phyloP scores from a whole-genome alignment of 352 stramenopile genomes.

The Pythium aristosporum region DNA sequence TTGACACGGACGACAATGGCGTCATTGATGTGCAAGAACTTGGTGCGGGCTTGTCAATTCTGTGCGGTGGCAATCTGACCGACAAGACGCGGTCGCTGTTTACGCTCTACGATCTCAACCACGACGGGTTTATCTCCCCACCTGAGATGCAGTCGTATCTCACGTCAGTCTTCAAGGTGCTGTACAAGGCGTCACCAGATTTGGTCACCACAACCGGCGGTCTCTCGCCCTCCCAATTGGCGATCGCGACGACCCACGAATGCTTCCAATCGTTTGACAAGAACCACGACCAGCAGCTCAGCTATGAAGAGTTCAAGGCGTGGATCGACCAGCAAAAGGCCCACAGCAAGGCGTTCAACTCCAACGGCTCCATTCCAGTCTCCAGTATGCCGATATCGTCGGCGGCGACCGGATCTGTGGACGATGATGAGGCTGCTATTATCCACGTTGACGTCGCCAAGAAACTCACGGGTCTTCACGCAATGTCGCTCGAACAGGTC shows the following conservation, averaged over 20 bases:
- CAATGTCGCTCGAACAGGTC: conserved; percentile 61
- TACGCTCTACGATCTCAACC: conserved; percentile 81
- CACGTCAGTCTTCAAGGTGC: conserved; percentile 81
- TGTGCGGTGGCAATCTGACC: conserved; percentile 71
- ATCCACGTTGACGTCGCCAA: conserved; percentile 72
- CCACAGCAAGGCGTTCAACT: not conserved
- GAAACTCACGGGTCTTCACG: conserved; percentile 66
- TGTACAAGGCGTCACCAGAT: conserved; percentile 81
- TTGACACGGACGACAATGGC: conserved; percentile 80
- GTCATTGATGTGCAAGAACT: conserved; percentile 86
- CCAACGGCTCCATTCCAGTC: not conserved
- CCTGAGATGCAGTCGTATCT: conserved; percentile 85
- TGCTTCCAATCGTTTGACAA: conserved; percentile 79
- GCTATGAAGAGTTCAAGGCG: conserved; percentile 76
- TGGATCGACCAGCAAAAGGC: conserved; percentile 73
- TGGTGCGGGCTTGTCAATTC: conserved; percentile 80
- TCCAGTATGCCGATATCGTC: not conserved
- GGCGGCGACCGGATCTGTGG: not conserved
- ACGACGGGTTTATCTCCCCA: conserved; percentile 77
- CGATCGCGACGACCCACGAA: conserved; percentile 64
- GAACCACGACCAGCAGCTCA: conserved; percentile 75
- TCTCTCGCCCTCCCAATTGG: conserved; percentile 63
- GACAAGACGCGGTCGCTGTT: conserved; percentile 83
- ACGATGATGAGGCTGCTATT: conserved; percentile 17
- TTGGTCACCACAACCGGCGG: conserved; percentile 45